Percentiles rank a stretch among this genome's conserved stretches.
These are phyloP conservation scores for Eleusine coracana DNA, from an alignment of 176 grass and related monocot species.

Conservation along the genomic window DNA sequence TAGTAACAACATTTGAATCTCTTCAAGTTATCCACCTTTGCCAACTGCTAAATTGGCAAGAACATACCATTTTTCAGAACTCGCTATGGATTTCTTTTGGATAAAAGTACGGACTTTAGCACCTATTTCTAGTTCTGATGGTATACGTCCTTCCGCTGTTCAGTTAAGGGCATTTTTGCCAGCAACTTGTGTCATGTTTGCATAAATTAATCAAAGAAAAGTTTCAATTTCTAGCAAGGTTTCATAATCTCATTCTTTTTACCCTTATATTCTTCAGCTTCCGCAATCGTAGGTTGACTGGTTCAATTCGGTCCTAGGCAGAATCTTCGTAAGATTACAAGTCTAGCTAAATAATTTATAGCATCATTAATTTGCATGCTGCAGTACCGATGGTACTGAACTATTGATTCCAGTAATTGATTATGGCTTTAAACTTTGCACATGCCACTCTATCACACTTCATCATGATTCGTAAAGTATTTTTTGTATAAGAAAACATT, in stretches of 20 bases:
- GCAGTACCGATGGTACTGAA: background rate
- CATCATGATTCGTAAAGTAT: background rate
- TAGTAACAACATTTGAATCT: background rate
- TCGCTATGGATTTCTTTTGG: slow-evolving; percentile 7
- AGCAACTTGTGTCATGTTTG: background rate
- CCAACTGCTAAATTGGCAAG: background rate
- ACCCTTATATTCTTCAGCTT: background rate
- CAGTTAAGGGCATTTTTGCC: background rate
- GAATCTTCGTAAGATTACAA: background rate
- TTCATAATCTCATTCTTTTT: background rate
- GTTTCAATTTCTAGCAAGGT: background rate
- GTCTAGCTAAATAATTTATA: background rate
- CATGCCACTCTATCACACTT: background rate
- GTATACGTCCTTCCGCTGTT: background rate
- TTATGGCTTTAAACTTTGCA: background rate
- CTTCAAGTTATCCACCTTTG: background rate
- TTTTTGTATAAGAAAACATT: background rate
- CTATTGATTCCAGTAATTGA: background rate
- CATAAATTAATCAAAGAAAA: background rate
- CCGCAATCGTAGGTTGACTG: background rate
- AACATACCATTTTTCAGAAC: slow-evolving; percentile 1
- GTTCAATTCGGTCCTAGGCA: background rate
- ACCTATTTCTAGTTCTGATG: background rate
- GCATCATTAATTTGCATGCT: background rate
- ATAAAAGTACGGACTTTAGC: background rate